Percentiles rank a stretch among this genome's conserved stretches.
Conservation (phyloP, 139 green algal species). For the Volvox africanus region DNA sequence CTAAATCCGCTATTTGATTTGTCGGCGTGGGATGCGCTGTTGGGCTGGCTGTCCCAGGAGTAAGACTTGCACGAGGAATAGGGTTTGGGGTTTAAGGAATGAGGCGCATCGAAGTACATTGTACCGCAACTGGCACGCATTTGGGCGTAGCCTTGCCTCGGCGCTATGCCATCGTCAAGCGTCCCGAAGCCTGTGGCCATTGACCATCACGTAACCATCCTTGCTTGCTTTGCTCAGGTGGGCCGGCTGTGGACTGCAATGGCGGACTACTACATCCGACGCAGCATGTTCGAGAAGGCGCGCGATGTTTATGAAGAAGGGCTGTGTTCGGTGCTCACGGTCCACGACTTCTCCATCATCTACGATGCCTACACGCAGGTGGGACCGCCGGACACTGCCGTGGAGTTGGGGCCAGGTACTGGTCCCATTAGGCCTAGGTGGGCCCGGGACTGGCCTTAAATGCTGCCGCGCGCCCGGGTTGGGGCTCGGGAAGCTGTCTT, state of each 20-base stretch:
- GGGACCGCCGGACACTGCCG: neutral
- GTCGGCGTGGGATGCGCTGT: no score
- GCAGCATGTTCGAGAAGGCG: conserved; percentile 95
- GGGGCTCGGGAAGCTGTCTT: no score
- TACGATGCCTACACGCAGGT: conserved; percentile 94
- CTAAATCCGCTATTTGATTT: no score
- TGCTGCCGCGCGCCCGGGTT: no score
- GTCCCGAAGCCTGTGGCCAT: neutral
- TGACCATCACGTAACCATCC: neutral
- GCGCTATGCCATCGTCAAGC: neutral
- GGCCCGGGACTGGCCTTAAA: no score
- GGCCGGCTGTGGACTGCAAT: conserved; percentile 95
- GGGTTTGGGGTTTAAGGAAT: no score
- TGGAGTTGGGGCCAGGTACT: no score
- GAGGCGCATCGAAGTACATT: no score
- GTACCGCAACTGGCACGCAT: no score
- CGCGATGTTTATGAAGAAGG: conserved; percentile 98
- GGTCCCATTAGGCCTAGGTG: no score
- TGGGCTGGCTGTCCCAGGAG: no score
- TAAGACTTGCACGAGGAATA: no score
- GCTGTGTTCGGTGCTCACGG: conserved; percentile 86
- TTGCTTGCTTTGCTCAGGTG: conserved; percentile 67
- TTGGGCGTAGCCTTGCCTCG: neutral
- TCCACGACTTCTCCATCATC: conserved; percentile 96
- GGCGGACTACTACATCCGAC: conserved; percentile 98